Conservation (phyloP, 805 yeast genomes). For the Spencermartinsiella europaea region DNA sequence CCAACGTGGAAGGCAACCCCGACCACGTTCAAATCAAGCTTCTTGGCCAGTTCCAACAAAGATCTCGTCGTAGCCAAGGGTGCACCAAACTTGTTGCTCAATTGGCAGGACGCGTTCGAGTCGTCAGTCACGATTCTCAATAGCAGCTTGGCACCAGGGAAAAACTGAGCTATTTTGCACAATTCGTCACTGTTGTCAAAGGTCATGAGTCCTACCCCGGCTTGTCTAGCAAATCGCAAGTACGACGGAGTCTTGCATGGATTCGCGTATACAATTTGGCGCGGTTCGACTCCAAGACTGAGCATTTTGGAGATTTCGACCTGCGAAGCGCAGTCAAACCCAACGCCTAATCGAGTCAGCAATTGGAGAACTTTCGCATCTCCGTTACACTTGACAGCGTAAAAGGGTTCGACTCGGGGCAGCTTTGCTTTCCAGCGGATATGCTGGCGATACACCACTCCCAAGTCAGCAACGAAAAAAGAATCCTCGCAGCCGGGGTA, state of each 20-base stretch:
- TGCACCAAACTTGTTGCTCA: conserved; percentile 88
- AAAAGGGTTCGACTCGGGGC: conserved; percentile 79
- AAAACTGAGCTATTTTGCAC: conserved; percentile 59
- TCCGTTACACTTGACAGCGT: conserved; percentile 94
- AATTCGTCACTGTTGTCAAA: conserved; percentile 87
- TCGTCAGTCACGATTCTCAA: conserved; percentile 89
- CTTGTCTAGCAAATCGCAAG: conserved; percentile 59
- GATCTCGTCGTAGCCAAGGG: conserved; percentile 46
- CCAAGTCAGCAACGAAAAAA: conserved; percentile 82
- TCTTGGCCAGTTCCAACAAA: conserved; percentile 57
- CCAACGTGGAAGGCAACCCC: conserved; percentile 98
- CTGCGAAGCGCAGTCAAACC: conserved; percentile 92
- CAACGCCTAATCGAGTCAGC: conserved; percentile 59
- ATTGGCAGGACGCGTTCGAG: conserved; percentile 75
- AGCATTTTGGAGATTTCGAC: conserved; percentile 70
- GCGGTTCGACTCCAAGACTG: conserved; percentile 55
- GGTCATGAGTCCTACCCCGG: conserved; percentile 66
- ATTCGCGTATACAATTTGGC: conserved; percentile 80
- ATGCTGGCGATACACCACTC: conserved; percentile 58
- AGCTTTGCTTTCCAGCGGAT: conserved; percentile 58
- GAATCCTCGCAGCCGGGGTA: conserved; percentile 82
- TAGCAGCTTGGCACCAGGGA: conserved; percentile 65
- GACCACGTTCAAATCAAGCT: conserved; percentile 55
- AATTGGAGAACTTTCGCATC: conserved; percentile 52
- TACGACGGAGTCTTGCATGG: conserved; percentile 90